phyloP scores from a whole-genome alignment of 805 yeast species.

The Lipomyces spencermartinsiae region DNA sequence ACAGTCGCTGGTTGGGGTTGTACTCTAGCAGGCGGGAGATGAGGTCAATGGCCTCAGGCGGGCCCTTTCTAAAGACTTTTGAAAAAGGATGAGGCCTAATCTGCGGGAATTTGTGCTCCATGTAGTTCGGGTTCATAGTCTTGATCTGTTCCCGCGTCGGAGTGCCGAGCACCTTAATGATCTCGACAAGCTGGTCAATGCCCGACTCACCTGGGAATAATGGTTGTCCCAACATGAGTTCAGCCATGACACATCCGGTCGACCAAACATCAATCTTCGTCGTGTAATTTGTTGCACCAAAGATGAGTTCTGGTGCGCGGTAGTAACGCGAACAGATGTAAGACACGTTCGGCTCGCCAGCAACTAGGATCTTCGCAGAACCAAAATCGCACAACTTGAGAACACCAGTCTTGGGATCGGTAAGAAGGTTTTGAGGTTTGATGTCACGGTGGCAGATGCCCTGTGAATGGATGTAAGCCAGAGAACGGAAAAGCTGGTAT shows the following conservation, averaged over 20 bases:
- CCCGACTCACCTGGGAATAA: conserved; percentile 98
- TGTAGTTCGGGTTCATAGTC: conserved; percentile 95
- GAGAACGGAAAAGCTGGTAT: conserved; percentile 78
- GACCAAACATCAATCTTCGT: conserved; percentile 98
- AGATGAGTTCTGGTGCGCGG: conserved; percentile 96
- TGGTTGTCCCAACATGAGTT: conserved; percentile 92
- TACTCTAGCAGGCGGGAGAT: conserved; percentile 82
- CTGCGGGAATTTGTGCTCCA: conserved; percentile 93
- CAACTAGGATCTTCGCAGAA: conserved; percentile 86
- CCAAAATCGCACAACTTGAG: conserved; percentile 97
- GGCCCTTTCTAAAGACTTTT: conserved; percentile 75
- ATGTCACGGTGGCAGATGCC: conserved; percentile 90
- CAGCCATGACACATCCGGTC: conserved; percentile 98
- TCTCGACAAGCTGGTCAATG: conserved; percentile 95
- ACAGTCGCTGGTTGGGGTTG: conserved; percentile 82
- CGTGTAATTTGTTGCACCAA: conserved; percentile 95
- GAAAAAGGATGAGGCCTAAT: conserved; percentile 59
- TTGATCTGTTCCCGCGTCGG: conserved; percentile 91
- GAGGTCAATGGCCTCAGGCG: conserved; percentile 85
- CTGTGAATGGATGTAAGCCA: conserved; percentile 73
- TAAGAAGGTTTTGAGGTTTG: conserved; percentile 86
- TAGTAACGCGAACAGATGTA: conserved; percentile 96
- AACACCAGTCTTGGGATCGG: conserved; percentile 83
- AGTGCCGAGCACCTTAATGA: conserved; percentile 93
- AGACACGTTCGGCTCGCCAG: conserved; percentile 91